Percentiles rank a stretch among this genome's conserved stretches.
Conservation (phyloP, 148 eudicot species). For the Nepenthes gracilis region DNA sequence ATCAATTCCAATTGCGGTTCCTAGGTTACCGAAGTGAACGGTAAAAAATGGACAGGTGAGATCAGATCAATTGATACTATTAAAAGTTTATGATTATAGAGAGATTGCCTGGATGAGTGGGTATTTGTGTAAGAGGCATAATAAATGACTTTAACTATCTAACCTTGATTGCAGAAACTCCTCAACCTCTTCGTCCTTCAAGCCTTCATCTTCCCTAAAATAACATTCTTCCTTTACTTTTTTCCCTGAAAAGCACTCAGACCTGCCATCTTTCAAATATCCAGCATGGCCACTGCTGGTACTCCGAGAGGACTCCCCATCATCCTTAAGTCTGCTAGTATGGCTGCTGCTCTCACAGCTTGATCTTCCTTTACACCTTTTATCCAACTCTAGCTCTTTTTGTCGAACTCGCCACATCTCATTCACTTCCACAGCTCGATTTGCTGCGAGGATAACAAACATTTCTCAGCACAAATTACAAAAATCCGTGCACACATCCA, state of each 20-base stretch:
- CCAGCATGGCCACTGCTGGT: constrained; percentile 28
- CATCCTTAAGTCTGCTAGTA: constrained; percentile 17
- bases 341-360: constrained; percentile 24
- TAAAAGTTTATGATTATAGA: no score
- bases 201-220: constrained; percentile 39
- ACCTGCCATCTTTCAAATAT: constrained; percentile 8
- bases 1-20: no score
- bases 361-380: constrained; percentile 29
- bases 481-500: background rate
- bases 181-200: constrained; percentile 73
- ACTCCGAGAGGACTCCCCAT: constrained; percentile 16
- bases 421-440: constrained; percentile 78
- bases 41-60: no score
- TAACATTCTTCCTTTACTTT: constrained; percentile 19
- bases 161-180: constrained; percentile 72
- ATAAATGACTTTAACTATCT: no score
- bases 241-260: constrained; percentile 41
- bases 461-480: background rate
- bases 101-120: no score
- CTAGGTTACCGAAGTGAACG: no score
- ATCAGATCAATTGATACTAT: no score
- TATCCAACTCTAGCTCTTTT: constrained; percentile 73
- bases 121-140: background rate
- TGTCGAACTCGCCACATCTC: constrained; percentile 92
- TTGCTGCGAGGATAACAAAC: constrained; percentile 34